Base-by-base conservation (phyloP, 306 rosid species). In the Cicer yamashitae region DNA sequence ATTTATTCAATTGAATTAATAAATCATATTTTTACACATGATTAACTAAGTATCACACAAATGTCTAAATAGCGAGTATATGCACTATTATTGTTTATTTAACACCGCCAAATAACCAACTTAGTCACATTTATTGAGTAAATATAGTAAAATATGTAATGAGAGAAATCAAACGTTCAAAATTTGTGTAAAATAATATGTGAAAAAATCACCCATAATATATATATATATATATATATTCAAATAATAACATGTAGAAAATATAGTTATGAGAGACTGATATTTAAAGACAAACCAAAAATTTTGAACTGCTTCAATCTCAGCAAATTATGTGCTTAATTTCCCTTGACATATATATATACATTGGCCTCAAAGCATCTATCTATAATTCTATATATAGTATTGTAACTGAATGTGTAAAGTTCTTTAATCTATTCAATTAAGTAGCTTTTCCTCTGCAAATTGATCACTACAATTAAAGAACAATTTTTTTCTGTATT, bases 371-470 rank as follows among this genome's bases (percentile, higher is more conserved):
- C 6, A 6, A 60, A 60, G 12, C 17, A 60, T 60, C 1, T 25
- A 58, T n/a, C n/a, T n/a, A n/a, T n/a, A n/a, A n/a, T n/a, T 22
- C 2, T 59, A 25, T 63, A 39, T 64, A 41, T 64, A 58, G 37
- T 1, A 17, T 15, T n/a, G n/a, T n/a, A n/a, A n/a, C 8, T 40
- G 48, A 14, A 9, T 41, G 8, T 6, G 11, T 15, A 9, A 52
- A 25, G 37, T 64, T 64, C 70, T 41, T 64, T 64, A 64, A 59
- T 59, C 1, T 59, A 11, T 62, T 38, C 47, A 7, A n/a, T 62
- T 37, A 13, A n/a, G 25, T 1, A 62, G 47, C 68, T 62, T 39
- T 4, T 41, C 2, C 37, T 15, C 1, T 15, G 9, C 37, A 60
- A 60, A 61, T 61, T 12, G 3, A 61, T 37, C 39, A 13, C 67